phyloP scores from a whole-genome alignment of 345 rosid genomes.

The Camelina hispida region DNA sequence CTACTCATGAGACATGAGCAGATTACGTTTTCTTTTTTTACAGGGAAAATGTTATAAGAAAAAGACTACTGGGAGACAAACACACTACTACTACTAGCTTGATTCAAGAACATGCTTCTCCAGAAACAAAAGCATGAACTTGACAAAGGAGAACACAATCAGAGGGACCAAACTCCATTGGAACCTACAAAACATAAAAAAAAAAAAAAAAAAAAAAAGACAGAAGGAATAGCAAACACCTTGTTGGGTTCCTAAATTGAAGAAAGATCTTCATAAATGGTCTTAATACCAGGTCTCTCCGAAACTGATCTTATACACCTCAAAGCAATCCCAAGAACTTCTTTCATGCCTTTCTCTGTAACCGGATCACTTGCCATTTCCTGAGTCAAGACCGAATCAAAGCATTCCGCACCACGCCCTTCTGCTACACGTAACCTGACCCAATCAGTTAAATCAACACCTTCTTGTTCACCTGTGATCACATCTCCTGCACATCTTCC shows the following conservation, averaged over 20 bases:
- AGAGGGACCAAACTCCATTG: constrained; percentile 20
- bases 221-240: background rate
- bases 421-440: constrained; percentile 61
- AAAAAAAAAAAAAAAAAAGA: background rate
- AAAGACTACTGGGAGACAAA: constrained; percentile 13
- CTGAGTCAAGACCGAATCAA: constrained; percentile 62
- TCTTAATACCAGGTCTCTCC: constrained; percentile 96
- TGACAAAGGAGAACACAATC: constrained; percentile 19
- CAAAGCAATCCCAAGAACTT: constrained; percentile 86
- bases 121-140: constrained; percentile 30
- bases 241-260: constrained; percentile 57
- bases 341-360: constrained; percentile 87
- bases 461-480: constrained; percentile 76
- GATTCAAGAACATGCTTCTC: constrained; percentile 35
- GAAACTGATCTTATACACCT: constrained; percentile 80
- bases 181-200: constrained; percentile 22
- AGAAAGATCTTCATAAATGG: constrained; percentile 95
- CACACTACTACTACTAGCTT: constrained; percentile 17
- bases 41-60: constrained; percentile 20
- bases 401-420: constrained; percentile 73
- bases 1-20: constrained; percentile 47
- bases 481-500: constrained; percentile 98
- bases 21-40: constrained; percentile 33
- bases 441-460: constrained; percentile 88
- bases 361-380: constrained; percentile 61